Base-by-base conservation (phyloP, 768 basidiomycete species). In the Harrya chromipes region DNA sequence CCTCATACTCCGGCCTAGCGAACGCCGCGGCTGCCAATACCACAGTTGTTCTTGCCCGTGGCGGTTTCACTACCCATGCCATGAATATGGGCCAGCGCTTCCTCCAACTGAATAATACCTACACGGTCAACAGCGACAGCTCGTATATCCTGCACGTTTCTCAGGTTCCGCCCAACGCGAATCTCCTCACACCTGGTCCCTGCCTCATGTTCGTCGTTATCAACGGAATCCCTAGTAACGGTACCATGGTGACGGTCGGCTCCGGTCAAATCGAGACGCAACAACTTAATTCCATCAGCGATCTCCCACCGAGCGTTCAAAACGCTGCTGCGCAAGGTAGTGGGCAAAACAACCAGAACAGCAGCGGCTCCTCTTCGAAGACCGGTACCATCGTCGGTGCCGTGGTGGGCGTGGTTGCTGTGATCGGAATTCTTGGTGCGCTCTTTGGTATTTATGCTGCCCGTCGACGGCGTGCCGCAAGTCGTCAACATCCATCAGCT, bases 11-110 rank as follows among this genome's bases (percentile, higher is more conserved):
- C 3, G 87, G 87, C 19, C 54, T 58, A 1, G 78, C 83, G 14
- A 86, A 91, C 56, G 77, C 81, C 50, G 85, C 87, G 4, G 85
- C 88, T 4, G 78, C 78, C 40, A 87, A 85, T 62, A 80, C 87
- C 19, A 85, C 81, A 9, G 85, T 95, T n/a, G 82, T 83, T 42
- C 69, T 97, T 53, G 74, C 87, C 31, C 89, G 95, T 31, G 79
- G 83, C 14, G 94, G 94, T 6, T 90, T 86, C 71, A 87, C 87
- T 2, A 90, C 89, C 0, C 89, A 90, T 58, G 87, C 81, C 14
- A 89, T 90, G 87, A 90, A 89, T 69, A 91, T 90, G 87, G 87
- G 87, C 3, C 90, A 92, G 70, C 79, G 93, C n/a, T 77, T 76
- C 53, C 59, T 94, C 49, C 84, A 94, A 69, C 79, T 97, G 49